Base-by-base conservation (phyloP, 1,284 basidiomycete species). In the Tylopilus microsporus region DNA sequence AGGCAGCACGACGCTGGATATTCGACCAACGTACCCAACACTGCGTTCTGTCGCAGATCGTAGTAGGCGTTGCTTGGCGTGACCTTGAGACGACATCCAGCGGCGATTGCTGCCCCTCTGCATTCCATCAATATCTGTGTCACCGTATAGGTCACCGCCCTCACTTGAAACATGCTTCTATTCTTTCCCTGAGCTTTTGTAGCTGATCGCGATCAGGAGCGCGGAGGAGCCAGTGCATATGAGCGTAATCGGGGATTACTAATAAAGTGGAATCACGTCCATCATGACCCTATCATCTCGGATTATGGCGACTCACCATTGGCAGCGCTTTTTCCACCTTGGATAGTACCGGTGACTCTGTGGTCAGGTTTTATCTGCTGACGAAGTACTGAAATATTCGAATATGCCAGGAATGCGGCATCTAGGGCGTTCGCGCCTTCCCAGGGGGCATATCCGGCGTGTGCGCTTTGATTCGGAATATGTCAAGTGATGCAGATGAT, bases 351-450 rank as follows among this genome's bases (percentile, higher is more conserved):
- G 63, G 89, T 85, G 4, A 90, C 75, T 21, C 86, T 82, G 68
- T 89, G 84, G 49, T 78, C 77, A 8, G 82, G 84, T 62, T 79
- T 81, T 52, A 86, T 80, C 72, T 91, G 87, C 70, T 91, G 91
- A 16, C 92, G 81, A 49, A 94, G 77, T 2, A 83, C 83, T 11
- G 89, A 86, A 49, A 94, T 79, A 58, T 81, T 80, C 10, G 82
- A 82, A 73, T 94, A 94, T 3, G 90, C 87, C 18, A 90, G 74
- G 65, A 92, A 87, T 3, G 88, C 91, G 0, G 91, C 92, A 70
- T 93, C 92, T 47, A 91, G 81, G 6, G 92, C 91, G 68, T 94
- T 94, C 59, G 82, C 80, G 30, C 87, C 92, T 73, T 92, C 88
- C 90, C 90, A 92, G 18, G 88, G 90, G 4, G 86, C 80, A 41